phyloP scores from a whole-genome alignment of 345 rosid genomes.

The Citrus glauca region DNA sequence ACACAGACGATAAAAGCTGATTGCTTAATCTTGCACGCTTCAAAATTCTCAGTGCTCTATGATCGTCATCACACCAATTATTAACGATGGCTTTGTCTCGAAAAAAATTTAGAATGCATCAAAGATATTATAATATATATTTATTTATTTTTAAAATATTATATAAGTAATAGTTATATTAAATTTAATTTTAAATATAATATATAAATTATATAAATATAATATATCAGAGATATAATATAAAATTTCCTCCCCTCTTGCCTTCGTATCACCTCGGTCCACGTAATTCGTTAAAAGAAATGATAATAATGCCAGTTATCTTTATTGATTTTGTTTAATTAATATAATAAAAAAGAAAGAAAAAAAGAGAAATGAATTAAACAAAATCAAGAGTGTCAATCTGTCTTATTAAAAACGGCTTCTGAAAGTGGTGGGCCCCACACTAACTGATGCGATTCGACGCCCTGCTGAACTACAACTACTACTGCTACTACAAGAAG shows the following conservation, averaged over 20 bases:
- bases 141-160: too few species aligned
- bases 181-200: too few species aligned
- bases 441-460: constrained; percentile 8
- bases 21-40: not conserved
- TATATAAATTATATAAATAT: too few species aligned
- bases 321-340: not conserved
- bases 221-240: accelerated
- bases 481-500: not conserved
- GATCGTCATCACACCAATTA: too few species aligned
- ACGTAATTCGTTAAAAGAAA: not conserved
- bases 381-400: not conserved
- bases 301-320: not conserved
- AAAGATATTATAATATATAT: too few species aligned
- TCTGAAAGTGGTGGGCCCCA: constrained; percentile 24
- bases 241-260: not conserved
- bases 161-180: too few species aligned
- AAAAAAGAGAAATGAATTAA: not conserved
- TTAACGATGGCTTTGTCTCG: too few species aligned
- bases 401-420: not conserved
- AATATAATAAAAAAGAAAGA: not conserved
- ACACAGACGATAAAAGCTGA: not conserved
- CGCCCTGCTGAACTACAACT: not conserved
- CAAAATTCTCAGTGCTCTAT: too few species aligned
- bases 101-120: too few species aligned
- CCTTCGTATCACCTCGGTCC: not conserved